phyloP scores from a whole-genome alignment of 208 protist genomes.

The Crithidia fasciculata region DNA sequence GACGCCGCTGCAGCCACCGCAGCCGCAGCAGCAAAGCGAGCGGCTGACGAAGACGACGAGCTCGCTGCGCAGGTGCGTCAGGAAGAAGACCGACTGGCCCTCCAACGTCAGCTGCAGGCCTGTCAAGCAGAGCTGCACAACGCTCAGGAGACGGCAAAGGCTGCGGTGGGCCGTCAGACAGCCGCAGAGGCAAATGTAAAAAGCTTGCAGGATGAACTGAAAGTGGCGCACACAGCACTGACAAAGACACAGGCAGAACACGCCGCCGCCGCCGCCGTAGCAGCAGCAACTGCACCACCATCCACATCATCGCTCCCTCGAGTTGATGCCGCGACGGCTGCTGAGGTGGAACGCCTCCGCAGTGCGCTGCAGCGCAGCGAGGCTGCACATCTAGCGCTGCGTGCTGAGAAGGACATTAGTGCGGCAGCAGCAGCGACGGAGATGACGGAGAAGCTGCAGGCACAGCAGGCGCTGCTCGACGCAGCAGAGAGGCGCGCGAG shows the following conservation, averaged over 20 bases:
- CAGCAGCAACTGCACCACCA: background rate
- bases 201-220: constrained; percentile 5
- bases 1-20: background rate
- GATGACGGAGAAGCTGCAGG: background rate
- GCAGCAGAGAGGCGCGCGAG: background rate
- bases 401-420: background rate
- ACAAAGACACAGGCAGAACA: constrained; percentile 1
- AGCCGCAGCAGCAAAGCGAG: background rate
- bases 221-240: background rate
- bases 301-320: too few relatives aligned
- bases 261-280: background rate
- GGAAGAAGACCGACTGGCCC: constrained; percentile 16
- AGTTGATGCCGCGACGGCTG: too few relatives aligned
- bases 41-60: constrained; percentile 18
- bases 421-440: background rate
- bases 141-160: background rate
- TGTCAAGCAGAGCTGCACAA: constrained; percentile 20
- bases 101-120: constrained; percentile 12
- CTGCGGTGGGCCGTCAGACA: background rate
- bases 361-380: background rate
- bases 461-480: background rate
- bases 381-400: background rate
- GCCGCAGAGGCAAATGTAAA: constrained; percentile 6
- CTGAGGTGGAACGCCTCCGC: too few relatives aligned
- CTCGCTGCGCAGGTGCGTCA: constrained; percentile 20